phyloP scores from a whole-genome alignment of 2,329 filamentous ascomycete species.

The Stemphylium lycopersici region DNA sequence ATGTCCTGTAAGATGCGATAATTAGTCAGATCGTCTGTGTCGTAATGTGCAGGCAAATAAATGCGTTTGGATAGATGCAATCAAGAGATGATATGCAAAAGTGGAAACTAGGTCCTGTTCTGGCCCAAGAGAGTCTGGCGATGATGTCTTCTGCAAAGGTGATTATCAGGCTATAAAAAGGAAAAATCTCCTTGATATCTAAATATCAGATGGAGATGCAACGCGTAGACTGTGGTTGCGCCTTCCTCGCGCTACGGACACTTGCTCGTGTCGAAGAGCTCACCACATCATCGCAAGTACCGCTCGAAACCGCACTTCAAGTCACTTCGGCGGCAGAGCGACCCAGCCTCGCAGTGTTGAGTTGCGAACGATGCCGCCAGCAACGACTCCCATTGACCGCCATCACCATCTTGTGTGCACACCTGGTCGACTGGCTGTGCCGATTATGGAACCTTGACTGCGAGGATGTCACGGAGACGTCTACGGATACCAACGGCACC shows the following conservation, averaged over 20 bases:
- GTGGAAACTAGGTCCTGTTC: too few relatives aligned
- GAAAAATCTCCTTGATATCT: background rate
- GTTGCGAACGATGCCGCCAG: constrained; percentile 14
- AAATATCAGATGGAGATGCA: constrained; percentile 4
- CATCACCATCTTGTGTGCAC: constrained; percentile 13
- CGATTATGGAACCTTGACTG: constrained; percentile 13
- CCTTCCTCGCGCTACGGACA: constrained; percentile 9
- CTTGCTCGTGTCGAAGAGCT: constrained; percentile 13
- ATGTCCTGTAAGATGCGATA: too few relatives aligned
- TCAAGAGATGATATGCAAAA: too few relatives aligned
- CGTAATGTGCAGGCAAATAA: too few relatives aligned
- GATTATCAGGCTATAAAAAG: background rate
- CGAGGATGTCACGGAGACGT: background rate
- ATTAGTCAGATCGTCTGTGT: too few relatives aligned
- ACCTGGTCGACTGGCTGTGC: constrained; percentile 17
- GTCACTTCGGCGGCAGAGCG: constrained; percentile 8
- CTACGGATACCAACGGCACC: constrained; percentile 4
- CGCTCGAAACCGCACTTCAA: constrained; percentile 16
- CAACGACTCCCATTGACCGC: constrained; percentile 13
- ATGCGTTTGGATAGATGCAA: too few relatives aligned
- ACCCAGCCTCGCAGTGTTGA: constrained; percentile 9
- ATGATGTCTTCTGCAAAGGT: too few relatives aligned
- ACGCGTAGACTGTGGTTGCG: constrained; percentile 10
- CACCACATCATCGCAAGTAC: constrained; percentile 13
- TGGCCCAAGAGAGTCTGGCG: too few relatives aligned